phyloP scores from a whole-genome alignment of 345 rosid species.

The Citrus hindsii region DNA sequence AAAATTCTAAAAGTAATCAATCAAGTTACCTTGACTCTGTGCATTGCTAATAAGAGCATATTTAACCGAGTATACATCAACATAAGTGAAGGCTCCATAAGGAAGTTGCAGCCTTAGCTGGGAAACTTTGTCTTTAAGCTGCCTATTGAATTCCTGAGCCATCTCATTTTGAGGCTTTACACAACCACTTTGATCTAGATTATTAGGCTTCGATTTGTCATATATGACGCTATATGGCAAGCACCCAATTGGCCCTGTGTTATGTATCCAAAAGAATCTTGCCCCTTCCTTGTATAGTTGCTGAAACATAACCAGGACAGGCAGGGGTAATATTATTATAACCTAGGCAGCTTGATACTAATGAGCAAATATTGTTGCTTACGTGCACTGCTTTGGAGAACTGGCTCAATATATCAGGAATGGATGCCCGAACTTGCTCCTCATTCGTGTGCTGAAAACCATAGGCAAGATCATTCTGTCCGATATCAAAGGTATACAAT shows the following conservation, averaged over 20 bases:
- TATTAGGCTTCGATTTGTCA: slow-evolving; percentile 25
- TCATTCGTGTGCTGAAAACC: slow-evolving; percentile 43
- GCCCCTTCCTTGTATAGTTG: slow-evolving; percentile 61
- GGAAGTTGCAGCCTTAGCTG: slow-evolving; percentile 41
- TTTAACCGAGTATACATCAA: slow-evolving; percentile 69
- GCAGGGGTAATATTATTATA: not conserved
- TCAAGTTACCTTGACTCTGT: slow-evolving; percentile 47
- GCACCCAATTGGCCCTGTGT: slow-evolving; percentile 79
- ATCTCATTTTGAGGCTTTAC: slow-evolving; percentile 51
- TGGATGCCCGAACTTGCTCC: slow-evolving; percentile 47
- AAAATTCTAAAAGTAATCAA: not conserved
- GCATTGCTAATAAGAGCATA: slow-evolving; percentile 45
- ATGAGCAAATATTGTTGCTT: slow-evolving; percentile 4
- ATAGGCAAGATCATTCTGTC: slow-evolving; percentile 63
- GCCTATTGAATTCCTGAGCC: slow-evolving; percentile 62
- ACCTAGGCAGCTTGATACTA: not conserved
- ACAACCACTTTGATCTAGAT: slow-evolving; percentile 55
- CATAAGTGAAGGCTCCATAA: slow-evolving; percentile 49
- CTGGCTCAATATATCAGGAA: slow-evolving; percentile 46
- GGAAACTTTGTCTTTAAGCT: slow-evolving; percentile 48
- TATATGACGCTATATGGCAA: slow-evolving; percentile 44
- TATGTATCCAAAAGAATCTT: slow-evolving; percentile 77
- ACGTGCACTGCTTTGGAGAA: slow-evolving; percentile 50
- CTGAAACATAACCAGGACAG: slow-evolving; percentile 34
- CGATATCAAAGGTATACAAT: slow-evolving; percentile 64